Evolutionary conservation across 2,329 filamentous ascomycete species (phyloP), one percentile per base, ranked within the genome.

Genomic region (Dissoconium aciculare): DNA sequence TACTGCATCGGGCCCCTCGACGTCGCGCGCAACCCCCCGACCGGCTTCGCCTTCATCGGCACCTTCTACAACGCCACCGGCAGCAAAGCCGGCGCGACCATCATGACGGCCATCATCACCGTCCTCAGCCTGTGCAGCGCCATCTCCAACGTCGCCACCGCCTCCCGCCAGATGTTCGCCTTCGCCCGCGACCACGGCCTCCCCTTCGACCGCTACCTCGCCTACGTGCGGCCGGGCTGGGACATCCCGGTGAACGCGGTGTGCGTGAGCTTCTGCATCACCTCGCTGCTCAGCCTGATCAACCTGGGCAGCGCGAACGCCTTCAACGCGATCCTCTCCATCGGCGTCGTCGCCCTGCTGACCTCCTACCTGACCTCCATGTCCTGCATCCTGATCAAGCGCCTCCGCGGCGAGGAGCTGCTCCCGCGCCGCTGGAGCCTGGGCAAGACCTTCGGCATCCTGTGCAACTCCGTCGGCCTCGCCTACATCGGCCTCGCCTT

Each of bases 131-230:
- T 60, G 28, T 55, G 49, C 33, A 57, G 52, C 19, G 55, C 53
- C 5, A 49, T 58, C 10, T 54, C 50, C 8, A 41, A 52, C 11
- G 37, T 56, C 8, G 57, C 58, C 17, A 52, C 58, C 3, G 55
- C 55, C 2, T 58, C 56, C 5, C 53, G 56, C 5, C 56, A 60
- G 46, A 46, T 54, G 4, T 63, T 49, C 32, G 56, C 57, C 0
- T 62, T 62, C 38, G 56, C 59, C 10, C 52, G 59, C 14, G 59
- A 63, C 32, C 42, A 49, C 3, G 59, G 59, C 1, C 46, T 62
- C 1, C 58, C 58, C 0, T 59, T 58, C 17, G 40, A 42, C 11
- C 15, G 17, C n/a, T 33, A 42, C 30, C 31, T 44, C 19, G 37
- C 39, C 29, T 33, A 37, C n/a, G 43, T 47, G 9, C 41, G 38